These are phyloP conservation scores for Rhizopogon sp. DNA, from an alignment of 768 basidiomycete species.

Conservation along the genomic window DNA sequence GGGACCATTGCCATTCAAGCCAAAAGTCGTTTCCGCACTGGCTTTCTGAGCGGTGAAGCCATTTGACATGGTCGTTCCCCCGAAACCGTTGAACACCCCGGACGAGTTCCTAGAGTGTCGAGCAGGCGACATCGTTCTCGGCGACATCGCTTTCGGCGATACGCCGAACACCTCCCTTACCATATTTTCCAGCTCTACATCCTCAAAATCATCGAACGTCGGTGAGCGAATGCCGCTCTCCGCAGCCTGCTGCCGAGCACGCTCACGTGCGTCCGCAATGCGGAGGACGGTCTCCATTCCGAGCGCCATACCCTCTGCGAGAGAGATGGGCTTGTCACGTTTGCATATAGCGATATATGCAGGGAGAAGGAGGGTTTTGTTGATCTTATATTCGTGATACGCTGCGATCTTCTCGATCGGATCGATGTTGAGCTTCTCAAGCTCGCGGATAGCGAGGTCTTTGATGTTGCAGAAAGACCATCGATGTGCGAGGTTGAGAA, in stretches of 20 bases:
- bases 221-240: conserved; percentile 24
- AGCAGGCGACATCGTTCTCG: not conserved
- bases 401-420: conserved; percentile 50
- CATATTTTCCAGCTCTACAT: conserved; percentile 21
- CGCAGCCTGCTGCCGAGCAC: conserved; percentile 29
- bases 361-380: conserved; percentile 42
- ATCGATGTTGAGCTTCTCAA: conserved; percentile 41
- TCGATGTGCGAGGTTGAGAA: conserved; percentile 46
- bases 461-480: conserved; percentile 55
- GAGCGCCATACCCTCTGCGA: conserved; percentile 51
- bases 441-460: conserved; percentile 47
- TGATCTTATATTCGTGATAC: conserved; percentile 51
- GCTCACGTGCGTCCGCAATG: conserved; percentile 52
- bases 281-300: conserved; percentile 51
- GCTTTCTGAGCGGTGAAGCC: not conserved
- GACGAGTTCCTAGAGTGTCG: not conserved
- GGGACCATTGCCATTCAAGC: not conserved
- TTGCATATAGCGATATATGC: conserved; percentile 49
- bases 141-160: not conserved
- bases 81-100: not conserved
- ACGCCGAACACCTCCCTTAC: conserved; percentile 28
- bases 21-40: not conserved
- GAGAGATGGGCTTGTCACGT: conserved; percentile 44
- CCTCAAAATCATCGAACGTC: conserved; percentile 17
- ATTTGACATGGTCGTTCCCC: not conserved